Evolutionary conservation across 257 asterid species (phyloP).

Genomic region (Verbena officinalis): DNA sequence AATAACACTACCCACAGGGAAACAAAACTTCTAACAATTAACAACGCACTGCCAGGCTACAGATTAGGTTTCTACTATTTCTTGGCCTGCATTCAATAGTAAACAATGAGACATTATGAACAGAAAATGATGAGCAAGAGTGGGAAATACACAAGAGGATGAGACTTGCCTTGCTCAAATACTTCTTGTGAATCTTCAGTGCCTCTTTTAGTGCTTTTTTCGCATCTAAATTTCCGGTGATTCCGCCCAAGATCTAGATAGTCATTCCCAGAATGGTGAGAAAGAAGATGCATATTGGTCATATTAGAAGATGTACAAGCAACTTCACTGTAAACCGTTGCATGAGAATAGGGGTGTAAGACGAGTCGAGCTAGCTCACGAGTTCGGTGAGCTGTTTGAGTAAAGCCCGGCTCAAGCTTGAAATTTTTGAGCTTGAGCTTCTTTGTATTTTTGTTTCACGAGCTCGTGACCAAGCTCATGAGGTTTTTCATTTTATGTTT

Average conservation of each 20-base stretch:
- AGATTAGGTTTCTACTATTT: conserved; percentile 29
- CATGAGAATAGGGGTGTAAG: too few relatives aligned
- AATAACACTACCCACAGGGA: conserved; percentile 13
- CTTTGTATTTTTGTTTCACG: too few relatives aligned
- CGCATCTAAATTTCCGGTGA: conserved; percentile 93
- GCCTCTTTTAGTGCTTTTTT: conserved; percentile 81
- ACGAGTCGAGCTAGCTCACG: too few relatives aligned
- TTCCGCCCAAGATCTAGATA: conserved; percentile 79
- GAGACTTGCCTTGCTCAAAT: conserved; percentile 75
- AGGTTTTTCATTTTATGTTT: too few relatives aligned
- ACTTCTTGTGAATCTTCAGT: conserved; percentile 78
- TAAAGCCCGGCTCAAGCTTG: too few relatives aligned
- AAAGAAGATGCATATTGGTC: conserved; percentile 3
- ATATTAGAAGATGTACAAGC: not conserved
- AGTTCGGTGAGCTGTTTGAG: too few relatives aligned
- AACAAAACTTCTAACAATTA: not conserved
- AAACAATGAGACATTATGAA: conserved; percentile 13
- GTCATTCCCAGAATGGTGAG: conserved; percentile 12
- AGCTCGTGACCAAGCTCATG: too few relatives aligned
- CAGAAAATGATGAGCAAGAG: too few relatives aligned
- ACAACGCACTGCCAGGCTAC: conserved; percentile 4
- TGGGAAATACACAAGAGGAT: not conserved
- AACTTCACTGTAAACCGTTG: not conserved
- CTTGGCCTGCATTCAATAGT: conserved; percentile 66
- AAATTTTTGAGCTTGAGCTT: too few relatives aligned